Conservation (phyloP, 345 rosid species). For the Murraya koenigii region DNA sequence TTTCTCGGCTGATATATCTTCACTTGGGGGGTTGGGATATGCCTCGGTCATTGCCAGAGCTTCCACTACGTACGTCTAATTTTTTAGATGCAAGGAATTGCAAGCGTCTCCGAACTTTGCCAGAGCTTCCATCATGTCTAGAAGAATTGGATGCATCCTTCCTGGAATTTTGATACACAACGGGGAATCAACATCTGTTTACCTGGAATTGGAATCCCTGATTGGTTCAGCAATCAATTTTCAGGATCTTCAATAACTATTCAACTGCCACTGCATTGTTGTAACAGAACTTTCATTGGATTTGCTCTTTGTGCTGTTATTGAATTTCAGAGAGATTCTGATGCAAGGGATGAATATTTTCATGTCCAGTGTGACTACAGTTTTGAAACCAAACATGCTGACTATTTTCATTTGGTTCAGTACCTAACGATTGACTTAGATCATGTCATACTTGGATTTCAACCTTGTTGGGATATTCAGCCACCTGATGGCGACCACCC, state of each 20-base stretch:
- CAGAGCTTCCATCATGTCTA: too few relatives aligned
- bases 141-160: neutral
- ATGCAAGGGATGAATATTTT: neutral
- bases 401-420: neutral
- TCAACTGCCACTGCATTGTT: neutral
- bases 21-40: neutral
- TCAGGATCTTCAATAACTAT: neutral
- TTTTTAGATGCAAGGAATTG: neutral
- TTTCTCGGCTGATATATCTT: neutral
- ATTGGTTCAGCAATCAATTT: neutral
- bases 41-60: slow-evolving; percentile 4
- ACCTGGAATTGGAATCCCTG: neutral
- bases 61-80: neutral
- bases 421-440: neutral
- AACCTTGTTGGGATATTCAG: neutral
- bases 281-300: neutral
- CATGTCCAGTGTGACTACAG: neutral
- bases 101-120: neutral
- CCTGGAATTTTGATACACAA: neutral
- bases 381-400: neutral
- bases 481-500: neutral
- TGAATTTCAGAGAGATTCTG: neutral
- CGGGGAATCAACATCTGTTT: neutral
- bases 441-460: neutral
- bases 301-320: slow-evolving; percentile 2